Conservation (phyloP, 371 early-diverging fungal species). For the Mortierella sp. region DNA sequence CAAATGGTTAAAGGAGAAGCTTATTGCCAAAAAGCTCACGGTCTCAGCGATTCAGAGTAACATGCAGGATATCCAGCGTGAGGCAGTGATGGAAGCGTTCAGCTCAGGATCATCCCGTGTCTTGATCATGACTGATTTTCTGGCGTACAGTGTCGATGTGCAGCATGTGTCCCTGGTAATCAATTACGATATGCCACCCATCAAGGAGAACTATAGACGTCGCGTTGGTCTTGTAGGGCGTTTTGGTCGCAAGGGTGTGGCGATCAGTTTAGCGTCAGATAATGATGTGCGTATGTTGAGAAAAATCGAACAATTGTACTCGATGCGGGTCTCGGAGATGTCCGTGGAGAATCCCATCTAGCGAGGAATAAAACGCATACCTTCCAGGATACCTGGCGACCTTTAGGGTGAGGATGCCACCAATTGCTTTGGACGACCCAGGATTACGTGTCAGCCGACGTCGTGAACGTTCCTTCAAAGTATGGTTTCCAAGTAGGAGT, state of each 20-base stretch:
- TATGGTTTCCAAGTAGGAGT: too few species aligned
- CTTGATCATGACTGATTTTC: slow-evolving; percentile 91
- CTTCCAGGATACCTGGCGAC: too few species aligned
- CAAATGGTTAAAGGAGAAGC: slow-evolving; percentile 93
- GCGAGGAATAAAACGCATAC: too few species aligned
- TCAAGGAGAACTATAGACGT: slow-evolving; percentile 81
- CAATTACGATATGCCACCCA: slow-evolving; percentile 93
- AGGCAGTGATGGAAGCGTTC: slow-evolving; percentile 82
- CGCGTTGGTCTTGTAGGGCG: slow-evolving; percentile 60
- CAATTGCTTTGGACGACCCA: too few species aligned
- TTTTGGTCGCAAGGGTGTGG: background rate
- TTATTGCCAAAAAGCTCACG: slow-evolving; percentile 90
- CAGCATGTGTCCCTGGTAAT: slow-evolving; percentile 94
- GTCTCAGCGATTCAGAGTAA: slow-evolving; percentile 98
- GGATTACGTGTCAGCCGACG: too few species aligned
- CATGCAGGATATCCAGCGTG: slow-evolving; percentile 88
- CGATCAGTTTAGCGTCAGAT: background rate
- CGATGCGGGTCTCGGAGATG: background rate
- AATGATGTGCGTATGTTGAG: background rate
- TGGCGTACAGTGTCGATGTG: slow-evolving; percentile 96
- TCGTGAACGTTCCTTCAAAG: too few species aligned
- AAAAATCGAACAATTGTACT: background rate
- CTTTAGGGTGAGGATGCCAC: too few species aligned
- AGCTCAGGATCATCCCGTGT: slow-evolving; percentile 73
- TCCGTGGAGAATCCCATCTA: slow-evolving; percentile 79